phyloP scores from a whole-genome alignment of 202 grass and related monocot species.

The Panicum virgatum region DNA sequence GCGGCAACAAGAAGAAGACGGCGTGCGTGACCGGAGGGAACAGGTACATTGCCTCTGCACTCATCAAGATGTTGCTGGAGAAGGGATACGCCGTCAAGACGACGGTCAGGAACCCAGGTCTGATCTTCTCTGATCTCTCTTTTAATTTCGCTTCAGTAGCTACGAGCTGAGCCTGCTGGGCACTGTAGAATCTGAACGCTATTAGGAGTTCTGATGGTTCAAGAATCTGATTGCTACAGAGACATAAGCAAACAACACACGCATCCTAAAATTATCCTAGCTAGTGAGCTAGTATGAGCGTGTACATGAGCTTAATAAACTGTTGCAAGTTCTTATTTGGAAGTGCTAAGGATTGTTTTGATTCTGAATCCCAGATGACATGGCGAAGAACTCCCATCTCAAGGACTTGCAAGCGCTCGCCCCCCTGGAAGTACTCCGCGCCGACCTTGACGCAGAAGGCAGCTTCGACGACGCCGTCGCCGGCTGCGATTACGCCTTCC shows the following conservation, averaged over 20 bases:
- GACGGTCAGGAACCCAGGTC: constrained; percentile 77
- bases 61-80: constrained; percentile 65
- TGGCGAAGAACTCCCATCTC: constrained; percentile 49
- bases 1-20: constrained; percentile 35
- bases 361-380: constrained; percentile 41
- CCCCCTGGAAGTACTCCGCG: constrained; percentile 38
- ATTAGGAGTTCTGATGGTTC: no score
- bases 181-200: no score
- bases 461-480: constrained; percentile 65
- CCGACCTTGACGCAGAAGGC: constrained; percentile 53
- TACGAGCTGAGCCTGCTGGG: no score
- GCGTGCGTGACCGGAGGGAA: constrained; percentile 85
- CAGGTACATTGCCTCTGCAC: constrained; percentile 61
- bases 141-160: neutral
- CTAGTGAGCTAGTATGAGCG: no score
- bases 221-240: no score
- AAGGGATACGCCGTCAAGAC: constrained; percentile 74
- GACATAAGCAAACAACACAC: no score
- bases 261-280: no score
- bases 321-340: no score
- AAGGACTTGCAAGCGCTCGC: constrained; percentile 51
- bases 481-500: constrained; percentile 65
- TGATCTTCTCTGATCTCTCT: neutral
- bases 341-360: no score
- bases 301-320: no score